Base-by-base conservation (phyloP, 2,329 filamentous ascomycete genomes). In the Setomelanomma holmii region DNA sequence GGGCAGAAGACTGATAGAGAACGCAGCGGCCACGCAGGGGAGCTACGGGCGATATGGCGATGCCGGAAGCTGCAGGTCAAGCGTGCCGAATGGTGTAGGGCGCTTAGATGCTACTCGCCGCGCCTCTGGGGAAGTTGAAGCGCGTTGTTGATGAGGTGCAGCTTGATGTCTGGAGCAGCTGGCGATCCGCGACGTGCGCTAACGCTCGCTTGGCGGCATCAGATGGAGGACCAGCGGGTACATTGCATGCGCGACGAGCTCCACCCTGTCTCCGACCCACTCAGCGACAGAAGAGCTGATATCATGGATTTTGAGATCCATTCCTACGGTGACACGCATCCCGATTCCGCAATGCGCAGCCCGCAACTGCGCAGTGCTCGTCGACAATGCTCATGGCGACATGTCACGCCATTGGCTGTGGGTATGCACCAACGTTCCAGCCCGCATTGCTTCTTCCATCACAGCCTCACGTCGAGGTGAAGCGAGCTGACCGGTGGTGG, bases 401-500 rank as follows among this genome's bases (percentile, higher is more conserved):
- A 51, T 51, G 41, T 45, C 53, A 60, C 55, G 53, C 49, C 56
- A 61, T 61, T 61, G 51, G 38, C 17, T 38, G 45, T 53, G 43
- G 44, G 43, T 41, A 53, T 50, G 58, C 62, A 60, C 38, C 55
- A 47, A 44, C 51, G 53, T 61, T 60, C 52, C 55, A 43, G 45
- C 40, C 24, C 20, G 33, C 42, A 30, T 30, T 30, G 3, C 27
- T 30, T 49, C 48, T 24, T 30, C 45, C 42, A 39, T 45, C 44
- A 44, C 51, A 53, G 53, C 46, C 36, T 49, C 48, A 50, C 36
- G 42, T 43, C 52, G 36, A 30, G 45, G 17, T 40, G 40, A 12
- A 11, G n/a, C n/a, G 38, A 19, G 35, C 49, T 69, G 61, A 68
- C 68, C 67, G 66, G 66, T 64, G 66, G 66, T 64, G 39, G 49